Evolutionary conservation across 139 green algal genomes (phyloP), one percentile per base, ranked within the genome.

Genomic region (Pleodorina starrii): DNA sequence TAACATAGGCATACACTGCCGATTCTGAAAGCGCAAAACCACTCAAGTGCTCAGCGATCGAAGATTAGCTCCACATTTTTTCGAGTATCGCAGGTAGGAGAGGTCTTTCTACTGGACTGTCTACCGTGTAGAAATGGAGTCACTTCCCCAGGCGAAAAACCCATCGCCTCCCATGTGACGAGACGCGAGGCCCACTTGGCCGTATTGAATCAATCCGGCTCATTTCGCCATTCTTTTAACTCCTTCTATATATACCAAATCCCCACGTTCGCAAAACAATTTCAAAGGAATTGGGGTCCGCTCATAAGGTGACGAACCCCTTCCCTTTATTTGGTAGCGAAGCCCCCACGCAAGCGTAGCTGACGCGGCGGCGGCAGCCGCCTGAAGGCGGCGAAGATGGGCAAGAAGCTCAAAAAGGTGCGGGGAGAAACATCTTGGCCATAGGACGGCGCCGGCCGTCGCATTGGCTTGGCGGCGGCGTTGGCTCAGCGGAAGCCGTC

Each of bases 381-480:
- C 79, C 32, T 29, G 9, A 23, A 16, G 35, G 57, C 57, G 59
- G 38, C n/a, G 19, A 88, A 19, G n/a, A 88, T 88, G 82, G 82
- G 42, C 17, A 79, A 79, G 60, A 88, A 88, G 46, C 68, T 88
- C 2, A 88, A 88, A 60, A 87, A 87, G 80, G 80, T 87, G 57
- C 27, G 79, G 7, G 0, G 7, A 12, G 46, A 46, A 29, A 29
- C 35, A 48, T 17, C 14, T 29, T 46, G 63, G 11, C 6, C 7
- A 32, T 2, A 25, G 54, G 29, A 25, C 25, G 54, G 54, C 54
- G 5, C 21, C 54, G 9, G 25, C 25, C 29, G 9, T 66, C 29
- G 54, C 54, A 25, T 25, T 32, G 54, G 21, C 54, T 9, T 73
- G 63, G 63, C 63, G 63, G 63, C 63, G 63, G 63, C 27, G 25